Percentiles rank a stretch among this genome's conserved stretches.
These are phyloP conservation scores for Lophium mytilinum DNA, from an alignment of 495 filamentous ascomycete species.

Conservation along the genomic window DNA sequence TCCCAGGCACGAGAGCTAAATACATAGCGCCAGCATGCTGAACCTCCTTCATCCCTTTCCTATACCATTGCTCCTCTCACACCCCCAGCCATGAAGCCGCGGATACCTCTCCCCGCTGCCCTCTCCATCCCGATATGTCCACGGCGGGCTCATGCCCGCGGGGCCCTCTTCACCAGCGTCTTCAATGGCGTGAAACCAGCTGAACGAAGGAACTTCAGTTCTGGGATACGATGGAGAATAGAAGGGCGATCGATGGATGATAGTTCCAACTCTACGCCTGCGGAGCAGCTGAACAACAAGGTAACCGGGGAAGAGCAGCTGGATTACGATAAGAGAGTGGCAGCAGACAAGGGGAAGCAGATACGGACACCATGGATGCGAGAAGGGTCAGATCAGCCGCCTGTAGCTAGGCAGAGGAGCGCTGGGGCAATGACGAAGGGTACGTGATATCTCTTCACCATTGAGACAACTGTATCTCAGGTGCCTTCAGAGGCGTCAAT, in stretches of 20 bases:
- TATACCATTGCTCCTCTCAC: neutral
- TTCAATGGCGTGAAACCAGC: neutral
- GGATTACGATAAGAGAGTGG: constrained; percentile 35
- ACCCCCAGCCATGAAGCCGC: neutral
- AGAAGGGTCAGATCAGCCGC: constrained; percentile 52
- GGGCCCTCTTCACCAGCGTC: neutral
- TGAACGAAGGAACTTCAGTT: neutral
- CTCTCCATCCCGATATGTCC: neutral
- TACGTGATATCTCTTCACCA: constrained; percentile 24
- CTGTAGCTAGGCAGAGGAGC: constrained; percentile 40
- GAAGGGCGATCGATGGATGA: neutral
- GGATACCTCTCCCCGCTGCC: neutral
- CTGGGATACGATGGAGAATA: neutral
- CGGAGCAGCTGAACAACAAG: constrained; percentile 30
- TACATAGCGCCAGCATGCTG: neutral
- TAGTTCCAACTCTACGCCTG: constrained; percentile 22
- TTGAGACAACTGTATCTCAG: too few relatives aligned
- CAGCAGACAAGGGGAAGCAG: constrained; percentile 44
- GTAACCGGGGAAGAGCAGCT: constrained; percentile 32
- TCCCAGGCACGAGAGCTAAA: neutral
- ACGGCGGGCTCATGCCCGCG: neutral
- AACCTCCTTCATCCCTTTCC: neutral
- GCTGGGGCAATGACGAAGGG: constrained; percentile 58
- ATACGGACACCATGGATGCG: constrained; percentile 59
- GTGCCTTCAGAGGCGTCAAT: too few relatives aligned